These are phyloP conservation scores for Aureobasidium uvarum DNA, from an alignment of 2,329 filamentous ascomycete species.

Conservation along the genomic window DNA sequence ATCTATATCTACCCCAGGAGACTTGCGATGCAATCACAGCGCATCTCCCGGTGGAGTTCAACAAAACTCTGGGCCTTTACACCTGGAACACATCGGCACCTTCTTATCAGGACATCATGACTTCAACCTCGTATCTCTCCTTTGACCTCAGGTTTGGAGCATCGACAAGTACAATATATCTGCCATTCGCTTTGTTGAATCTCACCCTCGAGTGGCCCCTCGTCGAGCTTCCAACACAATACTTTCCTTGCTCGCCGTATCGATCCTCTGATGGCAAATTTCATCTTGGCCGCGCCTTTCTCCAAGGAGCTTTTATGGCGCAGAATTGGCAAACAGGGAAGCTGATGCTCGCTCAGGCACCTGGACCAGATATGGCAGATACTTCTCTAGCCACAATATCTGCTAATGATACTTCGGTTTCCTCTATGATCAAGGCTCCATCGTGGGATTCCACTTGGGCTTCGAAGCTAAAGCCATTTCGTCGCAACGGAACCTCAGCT, in stretches of 20 bases:
- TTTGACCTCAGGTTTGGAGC: background rate
- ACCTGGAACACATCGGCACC: conserved; percentile 1
- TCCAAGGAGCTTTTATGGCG: conserved; percentile 1
- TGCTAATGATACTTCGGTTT: conserved; percentile 21
- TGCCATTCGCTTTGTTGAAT: conserved; percentile 16
- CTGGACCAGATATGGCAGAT: conserved; percentile 2
- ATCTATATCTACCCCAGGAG: background rate
- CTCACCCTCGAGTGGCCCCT: conserved; percentile 10
- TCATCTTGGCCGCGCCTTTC: conserved; percentile 21
- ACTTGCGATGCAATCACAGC: background rate
- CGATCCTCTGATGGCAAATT: background rate
- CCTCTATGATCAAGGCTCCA: conserved; percentile 21
- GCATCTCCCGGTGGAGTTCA: background rate
- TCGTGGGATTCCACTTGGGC: conserved; percentile 9
- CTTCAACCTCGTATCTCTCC: background rate
- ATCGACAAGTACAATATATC: background rate
- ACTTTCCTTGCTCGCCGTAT: conserved; percentile 12
- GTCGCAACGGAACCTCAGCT: background rate
- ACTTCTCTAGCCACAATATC: background rate
- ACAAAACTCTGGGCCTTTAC: conserved; percentile 8
- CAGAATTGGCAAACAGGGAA: conserved; percentile 6
- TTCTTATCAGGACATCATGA: background rate
- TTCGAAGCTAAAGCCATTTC: background rate
- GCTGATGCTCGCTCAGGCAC: conserved; percentile 11
- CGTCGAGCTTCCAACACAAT: background rate